Conservation (phyloP, 768 basidiomycete species). For the Kwoniella sp. region DNA sequence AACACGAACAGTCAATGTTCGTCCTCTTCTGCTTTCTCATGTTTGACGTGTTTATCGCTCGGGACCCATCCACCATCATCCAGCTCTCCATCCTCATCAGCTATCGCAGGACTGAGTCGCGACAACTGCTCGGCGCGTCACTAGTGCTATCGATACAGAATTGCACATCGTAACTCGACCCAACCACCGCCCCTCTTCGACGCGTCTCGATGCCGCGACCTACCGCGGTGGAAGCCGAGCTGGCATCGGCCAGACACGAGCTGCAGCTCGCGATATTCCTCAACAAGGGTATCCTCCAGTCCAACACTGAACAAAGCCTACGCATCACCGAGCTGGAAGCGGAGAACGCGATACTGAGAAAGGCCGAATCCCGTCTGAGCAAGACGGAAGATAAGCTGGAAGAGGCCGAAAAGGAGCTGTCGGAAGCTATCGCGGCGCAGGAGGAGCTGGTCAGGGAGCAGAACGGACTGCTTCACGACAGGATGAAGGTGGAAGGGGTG, state of each 20-base stretch:
- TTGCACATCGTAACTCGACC: no score
- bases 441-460: constrained; percentile 1
- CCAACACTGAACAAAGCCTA: constrained; percentile 33
- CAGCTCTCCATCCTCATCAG: no score
- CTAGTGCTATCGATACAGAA: no score
- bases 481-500: constrained; percentile 17
- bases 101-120: no score
- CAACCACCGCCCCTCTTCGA: no score
- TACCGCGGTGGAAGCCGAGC: constrained; percentile 2
- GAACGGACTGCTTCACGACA: constrained; percentile 12
- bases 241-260: constrained; percentile 17
- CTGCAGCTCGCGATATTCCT: constrained; percentile 37
- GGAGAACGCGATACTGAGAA: constrained; percentile 32
- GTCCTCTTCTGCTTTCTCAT: no score
- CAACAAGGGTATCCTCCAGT: constrained; percentile 40
- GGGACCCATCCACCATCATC: no score
- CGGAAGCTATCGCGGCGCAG: constrained; percentile 1
- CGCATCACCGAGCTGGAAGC: constrained; percentile 35
- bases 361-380: constrained; percentile 30
- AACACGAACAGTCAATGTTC: no score
- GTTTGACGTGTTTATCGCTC: no score
- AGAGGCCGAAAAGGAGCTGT: constrained; percentile 3
- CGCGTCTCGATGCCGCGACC: constrained; percentile 12
- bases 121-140: not conserved
- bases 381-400: constrained; percentile 26